Conservation (phyloP, 495 filamentous ascomycete species). For the Thermochaetoides thermophila region DNA sequence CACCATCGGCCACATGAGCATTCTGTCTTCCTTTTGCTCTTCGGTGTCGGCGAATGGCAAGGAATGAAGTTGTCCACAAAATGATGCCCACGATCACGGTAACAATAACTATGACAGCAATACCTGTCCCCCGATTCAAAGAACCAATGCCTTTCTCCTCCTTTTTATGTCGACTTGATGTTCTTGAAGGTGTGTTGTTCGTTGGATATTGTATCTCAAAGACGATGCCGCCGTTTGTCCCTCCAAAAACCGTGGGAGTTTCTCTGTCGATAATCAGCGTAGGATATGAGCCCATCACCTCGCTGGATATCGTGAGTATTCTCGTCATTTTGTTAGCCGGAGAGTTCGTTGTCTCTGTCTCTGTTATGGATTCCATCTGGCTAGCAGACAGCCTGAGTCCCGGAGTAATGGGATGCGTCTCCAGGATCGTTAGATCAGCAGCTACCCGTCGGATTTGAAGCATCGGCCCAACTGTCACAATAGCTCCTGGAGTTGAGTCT, state of each 20-base stretch:
- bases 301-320: background rate
- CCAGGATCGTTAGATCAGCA: constrained; percentile 19
- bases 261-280: constrained; percentile 3
- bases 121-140: constrained; percentile 11
- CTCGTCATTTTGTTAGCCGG: background rate
- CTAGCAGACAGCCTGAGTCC: constrained; percentile 6
- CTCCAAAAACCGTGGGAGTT: too few relatives aligned
- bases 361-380: background rate
- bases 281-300: background rate
- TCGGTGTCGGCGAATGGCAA: too few relatives aligned
- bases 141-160: background rate
- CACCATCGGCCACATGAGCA: too few relatives aligned
- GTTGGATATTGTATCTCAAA: constrained; percentile 2
- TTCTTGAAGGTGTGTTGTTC: too few relatives aligned
- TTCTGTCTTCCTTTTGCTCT: too few relatives aligned
- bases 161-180: too few relatives aligned
- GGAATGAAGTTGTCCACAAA: constrained; percentile 10
- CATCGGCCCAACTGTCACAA: constrained; percentile 24
- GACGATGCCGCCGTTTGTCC: too few relatives aligned
- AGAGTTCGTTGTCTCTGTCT: background rate
- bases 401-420: constrained; percentile 23
- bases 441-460: constrained; percentile 28
- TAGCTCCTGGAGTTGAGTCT: constrained; percentile 7
- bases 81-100: constrained; percentile 17
- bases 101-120: constrained; percentile 19